A percentile compares a stretch with the other conserved stretches of the same genome.
Conservation (phyloP, 768 basidiomycete genomes). For the Phaeolepiota aurea region DNA sequence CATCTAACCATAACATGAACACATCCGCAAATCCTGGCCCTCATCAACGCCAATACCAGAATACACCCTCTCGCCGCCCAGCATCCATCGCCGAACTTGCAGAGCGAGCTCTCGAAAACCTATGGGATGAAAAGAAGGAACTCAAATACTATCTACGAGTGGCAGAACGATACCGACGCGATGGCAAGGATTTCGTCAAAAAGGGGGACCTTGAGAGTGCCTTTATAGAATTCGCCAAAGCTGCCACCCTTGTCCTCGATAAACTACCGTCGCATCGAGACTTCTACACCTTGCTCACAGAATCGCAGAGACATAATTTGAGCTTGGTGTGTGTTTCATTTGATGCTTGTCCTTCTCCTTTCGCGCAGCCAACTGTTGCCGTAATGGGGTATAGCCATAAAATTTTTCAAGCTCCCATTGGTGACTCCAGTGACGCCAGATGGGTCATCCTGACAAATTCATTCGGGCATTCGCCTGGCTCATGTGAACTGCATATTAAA, state of each 20-base stretch:
- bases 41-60: conserved; percentile 8
- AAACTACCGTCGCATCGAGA: conserved; percentile 68
- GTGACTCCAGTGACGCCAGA: too few relatives aligned
- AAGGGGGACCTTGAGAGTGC: conserved; percentile 59
- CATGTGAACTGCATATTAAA: too few relatives aligned
- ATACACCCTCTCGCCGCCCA: conserved; percentile 30
- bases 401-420: neutral
- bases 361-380: neutral
- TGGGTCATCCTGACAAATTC: too few relatives aligned
- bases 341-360: conserved; percentile 1
- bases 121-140: conserved; percentile 49
- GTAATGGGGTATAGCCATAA: neutral
- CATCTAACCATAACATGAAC: too few relatives aligned
- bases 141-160: conserved; percentile 61
- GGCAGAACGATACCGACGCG: conserved; percentile 55
- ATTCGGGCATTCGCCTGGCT: too few relatives aligned
- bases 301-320: conserved; percentile 58
- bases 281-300: conserved; percentile 45
- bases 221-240: conserved; percentile 63
- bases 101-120: conserved; percentile 42
- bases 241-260: conserved; percentile 73
- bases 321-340: conserved; percentile 45
- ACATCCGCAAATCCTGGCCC: too few relatives aligned
- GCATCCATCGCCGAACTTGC: conserved; percentile 61
- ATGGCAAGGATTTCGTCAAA: conserved; percentile 37